Evolutionary conservation across 2,329 filamentous ascomycete genomes (phyloP), one percentile per base, ranked within the genome.

Genomic region (Hypoxylon sp.): DNA sequence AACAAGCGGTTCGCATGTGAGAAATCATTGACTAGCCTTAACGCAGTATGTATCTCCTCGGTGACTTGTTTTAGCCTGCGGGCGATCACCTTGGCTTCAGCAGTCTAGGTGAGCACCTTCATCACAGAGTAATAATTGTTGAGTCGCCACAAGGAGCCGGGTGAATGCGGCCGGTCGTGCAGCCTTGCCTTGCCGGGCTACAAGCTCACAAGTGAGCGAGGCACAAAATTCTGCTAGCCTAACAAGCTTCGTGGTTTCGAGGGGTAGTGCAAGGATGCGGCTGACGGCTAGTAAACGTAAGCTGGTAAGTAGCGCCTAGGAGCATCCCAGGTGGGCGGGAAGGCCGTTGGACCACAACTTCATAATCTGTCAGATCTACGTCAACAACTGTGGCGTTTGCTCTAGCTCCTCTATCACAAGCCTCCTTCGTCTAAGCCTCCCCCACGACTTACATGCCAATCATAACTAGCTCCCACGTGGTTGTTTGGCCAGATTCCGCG

Each of bases 371-470:
- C 50, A 68, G 46, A 60, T 59, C 43, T 52, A 67, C 64, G 65
- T 65, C 67, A 63, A n/a, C 32, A 58, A 32, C 58, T 57, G 38
- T 58, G 51, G 49, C 55, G 61, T 46, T 60, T 57, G 30, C 53
- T 32, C 28, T 68, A 65, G 64, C 53, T 23, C 21, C 45, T 41
- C 4, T 45, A 62, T 51, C 32, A 17, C 38, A n/a, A n/a, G 63
- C 55, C 34, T 57, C 43, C 36, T 63, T 53, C 23, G 34, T 43
- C 55, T 65, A 32, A 68, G 68, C 58, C 62, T 63, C 62, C 61
- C 68, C 68, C 67, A 41, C 65, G 61, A 62, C 45, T 59, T 50
- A 43, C 45, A 60, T 58, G 32, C 38, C 60, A 65, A 65, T 67
- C 51, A 55, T n/a, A 50, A 56, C 30, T 51, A 41, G 51, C 49